A percentile compares a stretch with the other conserved stretches of the same genome.
Evolutionary conservation across 2,329 filamentous ascomycete genomes (phyloP).

Genomic region (Aaosphaeria pasadenensis): DNA sequence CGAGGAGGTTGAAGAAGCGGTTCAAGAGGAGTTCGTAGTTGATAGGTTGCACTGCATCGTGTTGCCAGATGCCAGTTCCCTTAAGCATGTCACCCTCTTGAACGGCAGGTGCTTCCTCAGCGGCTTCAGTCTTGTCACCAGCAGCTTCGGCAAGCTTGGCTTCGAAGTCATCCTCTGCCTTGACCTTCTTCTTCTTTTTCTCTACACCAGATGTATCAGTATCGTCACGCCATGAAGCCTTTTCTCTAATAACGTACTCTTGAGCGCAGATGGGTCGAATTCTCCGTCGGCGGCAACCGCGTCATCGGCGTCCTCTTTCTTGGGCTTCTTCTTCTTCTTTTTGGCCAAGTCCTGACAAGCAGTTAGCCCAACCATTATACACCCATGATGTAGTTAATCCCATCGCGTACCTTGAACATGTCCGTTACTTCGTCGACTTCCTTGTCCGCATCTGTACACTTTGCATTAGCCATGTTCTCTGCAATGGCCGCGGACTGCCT

Average conservation of each 20-base stretch:
- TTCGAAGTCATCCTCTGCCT: slow-evolving; percentile 60
- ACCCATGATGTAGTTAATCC: too few species aligned
- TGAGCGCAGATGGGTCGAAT: slow-evolving; percentile 65
- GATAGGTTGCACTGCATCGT: slow-evolving; percentile 74
- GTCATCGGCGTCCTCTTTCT: slow-evolving; percentile 57
- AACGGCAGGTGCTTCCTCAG: slow-evolving; percentile 51
- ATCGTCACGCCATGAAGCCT: too few species aligned
- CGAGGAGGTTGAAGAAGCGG: slow-evolving; percentile 81
- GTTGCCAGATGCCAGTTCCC: slow-evolving; percentile 87
- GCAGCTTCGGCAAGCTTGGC: slow-evolving; percentile 61
- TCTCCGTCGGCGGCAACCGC: slow-evolving; percentile 53
- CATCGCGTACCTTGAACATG: slow-evolving; percentile 61
- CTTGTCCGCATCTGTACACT: slow-evolving; percentile 46
- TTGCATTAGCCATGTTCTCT: not conserved
- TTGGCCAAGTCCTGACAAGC: not conserved
- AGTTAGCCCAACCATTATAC: too few species aligned
- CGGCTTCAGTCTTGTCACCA: slow-evolving; percentile 55
- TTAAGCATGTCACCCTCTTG: slow-evolving; percentile 74
- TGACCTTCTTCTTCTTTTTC: slow-evolving; percentile 25
- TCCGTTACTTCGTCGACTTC: slow-evolving; percentile 62
- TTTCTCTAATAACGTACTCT: slow-evolving; percentile 68
- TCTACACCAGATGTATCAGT: not conserved
- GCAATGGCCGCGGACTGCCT: slow-evolving; percentile 8
- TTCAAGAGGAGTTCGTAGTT: slow-evolving; percentile 80
- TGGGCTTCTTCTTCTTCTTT: slow-evolving; percentile 64